Base-by-base conservation (phyloP, 2,329 filamentous ascomycete genomes). In the Dendryphion nanum region DNA sequence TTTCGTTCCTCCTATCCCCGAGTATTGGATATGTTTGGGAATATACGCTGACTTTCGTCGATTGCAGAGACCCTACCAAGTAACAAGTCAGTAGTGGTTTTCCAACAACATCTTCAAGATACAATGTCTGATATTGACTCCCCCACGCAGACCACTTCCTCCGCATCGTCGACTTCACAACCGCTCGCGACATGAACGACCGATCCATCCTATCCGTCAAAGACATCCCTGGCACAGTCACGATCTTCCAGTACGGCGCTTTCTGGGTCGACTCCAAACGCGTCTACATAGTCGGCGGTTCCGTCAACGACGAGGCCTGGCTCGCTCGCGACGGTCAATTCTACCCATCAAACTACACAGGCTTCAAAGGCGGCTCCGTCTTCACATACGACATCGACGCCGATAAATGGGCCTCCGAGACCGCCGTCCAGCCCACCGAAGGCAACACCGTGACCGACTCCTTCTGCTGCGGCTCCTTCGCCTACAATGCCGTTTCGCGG, bases 111-210 rank as follows among this genome's bases (percentile, higher is more conserved):
- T n/a, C 23, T 8, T 32, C 24, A 16, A 2, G 12, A 34, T 26
- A 15, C 10, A 16, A 6, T 34, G 10, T 21, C 33, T 23, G 14
- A 18, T 31, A 12, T 5, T 15, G 10, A 33, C 30, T 5, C 24
- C 23, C 26, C 10, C 29, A 13, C 13, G 7, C 17, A 48, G 45
- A 48, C 26, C 41, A 42, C 30, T 48, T 42, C 33, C 38, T 48
- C 8, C 45, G 45, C 24, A 45, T 48, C 19, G 35, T 30, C 30
- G 38, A 48, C 32, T 45, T 48, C 36, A 45, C 45, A 12, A 17
- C 21, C 4, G 18, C 38, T 10, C 35, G 30, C n/a, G 26, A 48
- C 24, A 28, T 48, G 4, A 38, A 14, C 36, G 42, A 48, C 18
- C 18, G 30, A 4, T 35, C 33, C 4, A 38, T 47, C 16, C 12